Conservation (phyloP, 345 rosid species). For the Corymbia maculata region DNA sequence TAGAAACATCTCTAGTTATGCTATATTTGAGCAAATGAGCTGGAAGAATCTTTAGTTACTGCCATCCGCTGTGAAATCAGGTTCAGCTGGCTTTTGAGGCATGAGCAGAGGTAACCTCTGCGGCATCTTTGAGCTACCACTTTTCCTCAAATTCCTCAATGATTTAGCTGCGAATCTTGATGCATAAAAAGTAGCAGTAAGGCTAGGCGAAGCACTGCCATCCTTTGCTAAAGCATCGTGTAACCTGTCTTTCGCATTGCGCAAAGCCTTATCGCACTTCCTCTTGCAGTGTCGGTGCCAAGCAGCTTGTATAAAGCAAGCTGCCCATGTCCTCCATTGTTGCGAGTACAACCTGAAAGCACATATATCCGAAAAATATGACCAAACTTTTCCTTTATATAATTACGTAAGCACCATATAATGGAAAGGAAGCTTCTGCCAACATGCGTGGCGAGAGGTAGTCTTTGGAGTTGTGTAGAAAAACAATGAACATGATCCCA, state of each 20-base stretch:
- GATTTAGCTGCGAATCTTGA: slow-evolving; percentile 56
- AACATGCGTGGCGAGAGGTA: background rate
- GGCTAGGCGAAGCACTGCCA: slow-evolving; percentile 17
- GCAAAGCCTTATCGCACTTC: slow-evolving; percentile 33
- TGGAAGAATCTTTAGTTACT: background rate
- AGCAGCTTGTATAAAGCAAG: slow-evolving; percentile 74
- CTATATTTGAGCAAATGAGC: background rate
- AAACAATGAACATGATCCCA: background rate
- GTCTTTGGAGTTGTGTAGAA: background rate
- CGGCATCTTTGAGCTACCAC: slow-evolving; percentile 4
- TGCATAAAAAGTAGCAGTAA: slow-evolving; percentile 42
- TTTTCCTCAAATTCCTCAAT: slow-evolving; percentile 20
- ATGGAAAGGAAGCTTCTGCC: background rate
- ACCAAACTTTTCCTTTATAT: background rate
- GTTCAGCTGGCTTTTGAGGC: slow-evolving; percentile 72
- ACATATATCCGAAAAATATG: background rate
- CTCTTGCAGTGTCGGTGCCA: slow-evolving; percentile 59
- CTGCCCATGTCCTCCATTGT: slow-evolving; percentile 84
- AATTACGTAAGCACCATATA: background rate
- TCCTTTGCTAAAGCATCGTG: slow-evolving; percentile 25
- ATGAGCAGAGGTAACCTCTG: slow-evolving; percentile 32
- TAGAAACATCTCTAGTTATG: background rate
- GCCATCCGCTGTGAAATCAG: slow-evolving; percentile 34
- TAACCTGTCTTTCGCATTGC: slow-evolving; percentile 37
- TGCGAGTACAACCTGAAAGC: slow-evolving; percentile 52